Evolutionary conservation across 192 early-diverging fungal genomes (phyloP).

Genomic region (Mortierella claussenii): DNA sequence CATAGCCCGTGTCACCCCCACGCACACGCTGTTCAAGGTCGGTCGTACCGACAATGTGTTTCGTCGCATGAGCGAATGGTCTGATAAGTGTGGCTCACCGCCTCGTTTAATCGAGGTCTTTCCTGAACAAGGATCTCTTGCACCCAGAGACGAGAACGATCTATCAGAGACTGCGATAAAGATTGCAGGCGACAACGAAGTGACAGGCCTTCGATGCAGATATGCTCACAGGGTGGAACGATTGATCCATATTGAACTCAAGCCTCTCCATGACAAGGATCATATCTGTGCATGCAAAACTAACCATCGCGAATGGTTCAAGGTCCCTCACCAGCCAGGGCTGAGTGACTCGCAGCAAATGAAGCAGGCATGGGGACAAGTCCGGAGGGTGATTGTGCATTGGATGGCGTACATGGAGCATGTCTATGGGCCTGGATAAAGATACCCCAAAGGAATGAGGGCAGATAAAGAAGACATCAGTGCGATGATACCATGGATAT

Average conservation of each 20-base stretch:
- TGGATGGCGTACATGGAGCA: conserved; percentile 56
- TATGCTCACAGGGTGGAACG: conserved; percentile 57
- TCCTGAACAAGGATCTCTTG: conserved; percentile 48
- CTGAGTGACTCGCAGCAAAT: conserved; percentile 23
- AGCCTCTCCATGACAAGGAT: conserved; percentile 49
- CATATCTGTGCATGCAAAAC: conserved; percentile 51
- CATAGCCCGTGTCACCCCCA: conserved; percentile 26
- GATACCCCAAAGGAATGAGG: no score
- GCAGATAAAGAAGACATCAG: no score
- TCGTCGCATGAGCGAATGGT: conserved; percentile 60
- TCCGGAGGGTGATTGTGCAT: conserved; percentile 51
- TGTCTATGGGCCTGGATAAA: conserved; percentile 53
- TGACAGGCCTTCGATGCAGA: conserved; percentile 45
- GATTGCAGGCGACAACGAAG: conserved; percentile 17
- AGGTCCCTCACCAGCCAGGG: conserved; percentile 32
- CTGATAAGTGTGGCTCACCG: conserved; percentile 55
- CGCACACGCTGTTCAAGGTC: conserved; percentile 58
- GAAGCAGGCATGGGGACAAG: conserved; percentile 48
- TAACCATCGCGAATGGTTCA: conserved; percentile 59
- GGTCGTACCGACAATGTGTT: conserved; percentile 58
- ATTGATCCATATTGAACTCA: conserved; percentile 60
- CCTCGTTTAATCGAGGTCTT: conserved; percentile 58
- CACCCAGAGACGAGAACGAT: conserved; percentile 39
- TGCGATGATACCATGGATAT: no score
- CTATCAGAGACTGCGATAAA: conserved; percentile 8